Evolutionary conservation across 345 rosid genomes (phyloP).

Genomic region (Camelina hispida): DNA sequence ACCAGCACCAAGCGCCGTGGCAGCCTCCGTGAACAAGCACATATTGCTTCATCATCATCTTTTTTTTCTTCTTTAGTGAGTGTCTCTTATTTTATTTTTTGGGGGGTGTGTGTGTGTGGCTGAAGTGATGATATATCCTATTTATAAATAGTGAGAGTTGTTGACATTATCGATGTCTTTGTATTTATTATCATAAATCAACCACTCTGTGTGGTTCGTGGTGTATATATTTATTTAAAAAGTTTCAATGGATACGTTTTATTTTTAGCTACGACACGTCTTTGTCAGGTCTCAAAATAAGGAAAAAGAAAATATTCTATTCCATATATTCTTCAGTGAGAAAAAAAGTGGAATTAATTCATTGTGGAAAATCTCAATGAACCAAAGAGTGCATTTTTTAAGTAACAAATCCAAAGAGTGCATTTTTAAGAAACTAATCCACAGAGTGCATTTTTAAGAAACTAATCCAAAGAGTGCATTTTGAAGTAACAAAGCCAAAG

Average conservation of each 20-base stretch:
- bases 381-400: too few species aligned
- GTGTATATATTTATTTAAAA: background rate
- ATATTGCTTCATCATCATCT: slow-evolving; percentile 49
- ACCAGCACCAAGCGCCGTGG: slow-evolving; percentile 76
- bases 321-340: too few species aligned
- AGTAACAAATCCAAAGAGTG: too few species aligned
- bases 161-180: background rate
- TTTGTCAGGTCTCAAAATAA: background rate
- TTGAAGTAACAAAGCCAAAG: too few species aligned
- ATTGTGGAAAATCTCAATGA: too few species aligned
- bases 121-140: background rate
- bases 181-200: background rate
- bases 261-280: background rate
- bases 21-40: slow-evolving; percentile 48
- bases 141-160: too few species aligned
- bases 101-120: background rate
- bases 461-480: too few species aligned
- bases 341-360: too few species aligned
- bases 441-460: too few species aligned
- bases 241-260: background rate
- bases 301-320: background rate
- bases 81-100: background rate
- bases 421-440: too few species aligned
- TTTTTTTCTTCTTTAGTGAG: background rate
- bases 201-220: background rate